A percentile compares a stretch with the other conserved stretches of the same genome.
Evolutionary conservation across 352 stramenopile species (phyloP).

Genomic region (Globisporangium cystogenes): DNA sequence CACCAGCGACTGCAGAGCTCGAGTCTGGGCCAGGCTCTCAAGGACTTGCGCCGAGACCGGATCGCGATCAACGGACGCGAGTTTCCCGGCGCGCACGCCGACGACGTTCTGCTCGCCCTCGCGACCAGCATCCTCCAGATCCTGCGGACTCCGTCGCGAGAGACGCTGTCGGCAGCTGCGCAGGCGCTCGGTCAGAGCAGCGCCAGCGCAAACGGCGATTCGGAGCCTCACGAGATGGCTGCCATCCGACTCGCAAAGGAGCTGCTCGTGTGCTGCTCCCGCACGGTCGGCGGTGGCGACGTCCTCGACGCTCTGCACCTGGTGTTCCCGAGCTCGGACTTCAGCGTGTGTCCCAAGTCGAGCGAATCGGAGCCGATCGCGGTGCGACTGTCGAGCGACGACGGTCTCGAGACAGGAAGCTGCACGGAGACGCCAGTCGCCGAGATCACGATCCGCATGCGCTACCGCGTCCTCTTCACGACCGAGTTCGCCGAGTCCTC

Average conservation of each 20-base stretch:
- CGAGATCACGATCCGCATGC: constrained; percentile 36
- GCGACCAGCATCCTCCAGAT: constrained; percentile 6
- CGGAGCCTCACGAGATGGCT: constrained; percentile 25
- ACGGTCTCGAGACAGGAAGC: neutral
- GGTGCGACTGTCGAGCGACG: constrained; percentile 19
- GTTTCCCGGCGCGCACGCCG: constrained; percentile 25
- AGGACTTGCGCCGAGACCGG: constrained; percentile 58
- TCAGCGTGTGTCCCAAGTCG: constrained; percentile 50
- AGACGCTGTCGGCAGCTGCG: no score
- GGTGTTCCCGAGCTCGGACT: constrained; percentile 34
- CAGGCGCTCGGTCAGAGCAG: no score
- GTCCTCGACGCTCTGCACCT: constrained; percentile 61
- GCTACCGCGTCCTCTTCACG: constrained; percentile 25
- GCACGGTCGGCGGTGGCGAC: constrained; percentile 57
- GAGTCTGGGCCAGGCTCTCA: constrained; percentile 54
- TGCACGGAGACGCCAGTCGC: constrained; percentile 1
- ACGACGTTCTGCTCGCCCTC: constrained; percentile 27
- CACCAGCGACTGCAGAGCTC: constrained; percentile 36
- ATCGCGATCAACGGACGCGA: constrained; percentile 46
- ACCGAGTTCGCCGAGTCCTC: neutral
- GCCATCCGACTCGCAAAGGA: constrained; percentile 50
- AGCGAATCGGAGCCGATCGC: constrained; percentile 33
- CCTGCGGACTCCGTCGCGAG: neutral
- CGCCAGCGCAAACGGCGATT: neutral
- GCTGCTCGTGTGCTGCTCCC: constrained; percentile 54